A percentile compares a stretch with the other conserved stretches of the same genome.
Evolutionary conservation across 2,329 filamentous ascomycete genomes (phyloP).

Genomic region (Aspergillus fijiensis): DNA sequence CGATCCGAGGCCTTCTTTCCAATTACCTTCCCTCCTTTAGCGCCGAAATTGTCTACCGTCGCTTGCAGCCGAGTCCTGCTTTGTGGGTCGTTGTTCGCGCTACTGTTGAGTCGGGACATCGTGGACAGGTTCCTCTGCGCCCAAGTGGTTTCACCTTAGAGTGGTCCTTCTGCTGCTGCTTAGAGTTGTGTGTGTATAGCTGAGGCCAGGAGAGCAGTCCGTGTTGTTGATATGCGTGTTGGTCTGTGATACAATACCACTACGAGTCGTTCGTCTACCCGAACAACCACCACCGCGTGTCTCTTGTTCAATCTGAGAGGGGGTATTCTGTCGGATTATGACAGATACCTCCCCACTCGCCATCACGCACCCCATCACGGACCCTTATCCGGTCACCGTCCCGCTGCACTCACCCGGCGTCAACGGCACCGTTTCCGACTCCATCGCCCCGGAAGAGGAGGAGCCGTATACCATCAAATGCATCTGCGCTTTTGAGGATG

Average conservation of each 20-base stretch:
- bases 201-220: constrained; percentile 4
- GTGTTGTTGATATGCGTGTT: constrained; percentile 25
- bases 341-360: constrained; percentile 53
- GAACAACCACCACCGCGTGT: constrained; percentile 22
- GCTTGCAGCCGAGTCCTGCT: neutral
- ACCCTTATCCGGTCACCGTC: constrained; percentile 48
- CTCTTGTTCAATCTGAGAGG: constrained; percentile 38
- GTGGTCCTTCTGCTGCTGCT: neutral
- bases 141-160: neutral
- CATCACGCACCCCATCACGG: constrained; percentile 50
- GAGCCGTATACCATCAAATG: constrained; percentile 87
- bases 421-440: constrained; percentile 45
- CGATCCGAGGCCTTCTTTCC: neutral
- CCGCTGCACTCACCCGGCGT: constrained; percentile 43
- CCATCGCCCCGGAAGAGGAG: constrained; percentile 44
- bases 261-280: constrained; percentile 16
- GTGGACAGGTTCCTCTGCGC: neutral
- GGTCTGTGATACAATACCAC: constrained; percentile 19
- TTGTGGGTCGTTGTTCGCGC: neutral
- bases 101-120: neutral
- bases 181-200: neutral
- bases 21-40: neutral
- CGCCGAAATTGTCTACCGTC: neutral
- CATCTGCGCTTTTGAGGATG: constrained; percentile 89
- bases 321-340: constrained; percentile 54